Percentiles rank a stretch among this genome's conserved stretches.
Evolutionary conservation across 2,329 filamentous ascomycete species (phyloP).

Genomic region (Neocatenulostroma microsporum): DNA sequence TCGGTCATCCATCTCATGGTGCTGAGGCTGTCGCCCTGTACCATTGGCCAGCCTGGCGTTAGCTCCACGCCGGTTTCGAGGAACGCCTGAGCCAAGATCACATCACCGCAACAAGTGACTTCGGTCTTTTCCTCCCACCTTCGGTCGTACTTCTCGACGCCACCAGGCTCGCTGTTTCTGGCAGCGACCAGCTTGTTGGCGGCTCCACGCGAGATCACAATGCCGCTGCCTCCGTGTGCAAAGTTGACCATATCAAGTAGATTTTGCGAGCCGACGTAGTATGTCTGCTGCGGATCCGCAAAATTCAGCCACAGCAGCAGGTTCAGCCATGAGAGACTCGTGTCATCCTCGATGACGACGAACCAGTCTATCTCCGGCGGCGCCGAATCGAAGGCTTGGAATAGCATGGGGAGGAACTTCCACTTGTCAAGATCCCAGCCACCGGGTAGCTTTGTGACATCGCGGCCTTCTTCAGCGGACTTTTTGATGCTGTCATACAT

Average conservation of each 20-base stretch:
- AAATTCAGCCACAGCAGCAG: background rate
- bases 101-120: conserved; percentile 5
- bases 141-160: conserved; percentile 2
- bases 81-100: background rate
- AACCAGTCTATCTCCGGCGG: conserved; percentile 3
- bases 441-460: conserved; percentile 5
- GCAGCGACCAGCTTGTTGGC: conserved; percentile 1
- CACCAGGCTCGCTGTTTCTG: too few species aligned
- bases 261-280: conserved; percentile 2
- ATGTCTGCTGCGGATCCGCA: conserved; percentile 1
- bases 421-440: conserved; percentile 8
- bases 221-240: conserved; percentile 5
- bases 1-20: background rate
- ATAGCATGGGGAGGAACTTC: conserved; percentile 4
- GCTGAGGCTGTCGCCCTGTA: conserved; percentile 1
- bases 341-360: conserved; percentile 3
- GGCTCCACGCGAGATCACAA: background rate
- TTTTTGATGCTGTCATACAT: conserved; percentile 3
- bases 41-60: background rate
- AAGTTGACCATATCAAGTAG: background rate
- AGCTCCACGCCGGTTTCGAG: conserved; percentile 1
- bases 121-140: conserved; percentile 2
- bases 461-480: conserved; percentile 1
- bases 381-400: background rate
- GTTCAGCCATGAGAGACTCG: conserved; percentile 2